Base-by-base conservation (phyloP, 345 rosid genomes). In the Acer saccharum region DNA sequence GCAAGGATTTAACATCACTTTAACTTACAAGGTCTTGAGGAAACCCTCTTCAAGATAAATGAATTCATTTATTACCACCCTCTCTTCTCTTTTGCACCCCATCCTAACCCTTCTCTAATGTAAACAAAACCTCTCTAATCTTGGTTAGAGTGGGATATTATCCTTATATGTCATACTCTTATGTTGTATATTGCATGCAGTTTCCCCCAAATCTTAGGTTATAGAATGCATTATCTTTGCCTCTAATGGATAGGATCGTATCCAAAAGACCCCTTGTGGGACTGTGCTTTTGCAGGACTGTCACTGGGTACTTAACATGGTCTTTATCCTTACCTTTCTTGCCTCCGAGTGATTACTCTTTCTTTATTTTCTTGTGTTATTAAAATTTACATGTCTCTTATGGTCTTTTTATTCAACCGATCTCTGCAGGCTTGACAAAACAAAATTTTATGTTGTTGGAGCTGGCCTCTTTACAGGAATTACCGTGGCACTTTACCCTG, bases 391-490 rank as follows among this genome's bases (percentile, higher is more conserved):
- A 69, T 21, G n/a, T 43, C 17, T 23, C 54, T 32, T 25, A 64
- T 79, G 75, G 71, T 83, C 41, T 76, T 81, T n/a, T 73, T 64
- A 62, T 41, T 67, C 32, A n/a, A 41, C 55, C 69, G 46, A 57
- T 78, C 77, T 68, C 25, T 88, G 84, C 89, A 96, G 98, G 90
- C 98, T 96, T 72, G 98, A 96, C 78, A 96, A 92, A 81, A 89
- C 91, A 69, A 91, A 89, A 87, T 94, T 96, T 83, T 96, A 94
- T 78, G 90, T 90, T 62, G 89, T 84, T 35, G 99, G 99, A 79
- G 98, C 99, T 57, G 99, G 98, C 17, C 87, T 96, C 75, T 96
- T 96, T 88, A 92, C 99, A 1, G 99, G 98, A 79, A 77, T 96
- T 75, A 92, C 99, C 0, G 93, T 94, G 63, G 98, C 93, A 75